A percentile compares a stretch with the other conserved stretches of the same genome.
Conservation (phyloP, 2,329 filamentous ascomycete species). For the Penicillium vulpinum region DNA sequence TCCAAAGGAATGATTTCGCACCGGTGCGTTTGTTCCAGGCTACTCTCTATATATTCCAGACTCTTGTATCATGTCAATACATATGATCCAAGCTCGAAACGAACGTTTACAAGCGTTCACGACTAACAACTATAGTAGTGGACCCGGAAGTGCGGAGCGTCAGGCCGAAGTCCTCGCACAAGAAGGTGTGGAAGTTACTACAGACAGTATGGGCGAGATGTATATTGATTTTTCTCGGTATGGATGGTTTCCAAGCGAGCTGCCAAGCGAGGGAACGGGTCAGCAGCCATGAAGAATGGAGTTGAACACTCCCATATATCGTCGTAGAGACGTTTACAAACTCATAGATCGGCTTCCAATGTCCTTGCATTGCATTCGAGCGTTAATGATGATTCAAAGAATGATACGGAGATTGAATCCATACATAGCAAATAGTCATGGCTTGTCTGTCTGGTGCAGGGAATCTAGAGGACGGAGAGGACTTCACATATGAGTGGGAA, state of each 20-base stretch:
- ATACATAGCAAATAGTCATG: background rate
- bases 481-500: background rate
- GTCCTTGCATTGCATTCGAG: background rate
- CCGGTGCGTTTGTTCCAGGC: slow-evolving; percentile 54
- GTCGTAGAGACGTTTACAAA: background rate
- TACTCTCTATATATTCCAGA: background rate
- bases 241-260: slow-evolving; percentile 52
- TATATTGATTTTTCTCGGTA: slow-evolving; percentile 44
- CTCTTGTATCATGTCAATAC: background rate
- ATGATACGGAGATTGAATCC: background rate
- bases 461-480: background rate
- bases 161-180: slow-evolving; percentile 43
- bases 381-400: background rate
- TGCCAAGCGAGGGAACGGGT: slow-evolving; percentile 49
- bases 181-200: slow-evolving; percentile 46
- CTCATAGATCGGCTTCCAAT: background rate
- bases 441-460: background rate
- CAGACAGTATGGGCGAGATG: slow-evolving; percentile 47
- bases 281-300: slow-evolving; percentile 6
- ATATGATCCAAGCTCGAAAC: background rate
- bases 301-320: background rate
- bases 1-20: slow-evolving; percentile 82
- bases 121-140: slow-evolving; percentile 28
- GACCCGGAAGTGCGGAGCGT: slow-evolving; percentile 44
- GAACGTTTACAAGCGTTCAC: background rate